Base-by-base conservation (phyloP, 257 asterid species). In the Anisodus tanguticus region DNA sequence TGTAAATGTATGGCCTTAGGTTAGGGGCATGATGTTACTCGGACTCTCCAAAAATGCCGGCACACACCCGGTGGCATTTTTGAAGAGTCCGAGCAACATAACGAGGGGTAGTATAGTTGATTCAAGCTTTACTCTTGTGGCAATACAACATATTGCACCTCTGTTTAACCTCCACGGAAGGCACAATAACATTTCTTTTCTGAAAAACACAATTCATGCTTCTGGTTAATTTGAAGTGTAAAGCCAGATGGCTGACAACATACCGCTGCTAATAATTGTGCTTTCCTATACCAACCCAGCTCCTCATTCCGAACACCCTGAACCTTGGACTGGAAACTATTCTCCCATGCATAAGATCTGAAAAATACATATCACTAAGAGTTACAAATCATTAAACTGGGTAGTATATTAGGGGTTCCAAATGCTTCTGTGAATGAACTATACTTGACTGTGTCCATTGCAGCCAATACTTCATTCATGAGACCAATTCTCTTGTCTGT, bases 341-440 rank as follows among this genome's bases (percentile, higher is more conserved):
- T 81, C 89, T 96, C 99, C 99, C 99, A 94, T 53, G 99, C 98
- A 81, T 94, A 96, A 86, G 98, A 96, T 90, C 98, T 69, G 98
- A 80, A 86, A 51, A 74, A 88, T 86, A 35, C 87, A 78, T 72
- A 62, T 81, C 58, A 81, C 63, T 19, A 76, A 76, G 72, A 74
- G 84, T 51, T 22, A 41, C 5, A 64, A 58, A 39, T 62, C 35
- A 59, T 77, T 69, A 26, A 59, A 10, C 39, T 8, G 68, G 39
- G 37, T 3, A 62, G 37, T 62, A 8, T 16, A 51, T 22, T 51
- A 76, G 64, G 64, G 15, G 26, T 53, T 26, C 4, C 64, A 85
- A 22, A 79, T 62, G 86, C 79, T 66, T 62, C 35, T 16, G 80
- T 5, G 11, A 59, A 80, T 43, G 71, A 86, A 81, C 81, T 88